Evolutionary conservation across 2,329 filamentous ascomycete genomes (phyloP), one percentile per base, ranked within the genome.

Genomic region (Ophiostoma ulmi): DNA sequence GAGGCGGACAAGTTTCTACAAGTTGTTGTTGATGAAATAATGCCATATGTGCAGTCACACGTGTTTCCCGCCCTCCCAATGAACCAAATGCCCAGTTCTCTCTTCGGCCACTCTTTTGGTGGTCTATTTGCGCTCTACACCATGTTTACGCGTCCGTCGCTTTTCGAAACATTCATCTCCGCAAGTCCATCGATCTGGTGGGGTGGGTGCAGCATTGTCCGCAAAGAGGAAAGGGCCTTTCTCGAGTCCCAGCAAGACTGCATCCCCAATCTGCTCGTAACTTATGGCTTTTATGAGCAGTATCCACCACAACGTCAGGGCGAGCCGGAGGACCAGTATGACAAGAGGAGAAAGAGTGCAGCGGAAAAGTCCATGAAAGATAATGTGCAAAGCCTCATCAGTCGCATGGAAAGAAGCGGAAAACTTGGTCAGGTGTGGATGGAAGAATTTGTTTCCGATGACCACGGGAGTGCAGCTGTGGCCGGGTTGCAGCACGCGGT

Each of bases 111-210:
- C 26, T 55, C 52, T 22, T 55, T 55, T 11, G 52, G 52, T 55
- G 52, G 52, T 55, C 22, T 55, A 26, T 79, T 55, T 55, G 17
- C 52, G 1, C 52, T 55, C 2, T 55, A 55, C 52, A 55, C 52
- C n/a, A 22, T 55, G 52, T 55, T 55, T 55, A 26, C 22, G 52
- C 52, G 11, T 22, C 52, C 52, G 26, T 55, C 52, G n/a, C 52
- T 22, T 11, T 55, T 55, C 52, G 4, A 55, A 55, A 55, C 52
- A 11, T 26, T 55, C 10, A 55, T 55, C 2, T 55, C 52, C 22
- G 52, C 52, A 26, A 55, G 52, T 26, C 52, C 52, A 26, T 55
- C 44, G 14, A 48, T 48, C 44, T 55, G 52, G 52, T 55, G 52
- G 52, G 22, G 52, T 55, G 52, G 22, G 7, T 26, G 52, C 52